A percentile compares a stretch with the other conserved stretches of the same genome.
Conservation (phyloP, 345 rosid genomes). For the Pistacia atlantica region DNA sequence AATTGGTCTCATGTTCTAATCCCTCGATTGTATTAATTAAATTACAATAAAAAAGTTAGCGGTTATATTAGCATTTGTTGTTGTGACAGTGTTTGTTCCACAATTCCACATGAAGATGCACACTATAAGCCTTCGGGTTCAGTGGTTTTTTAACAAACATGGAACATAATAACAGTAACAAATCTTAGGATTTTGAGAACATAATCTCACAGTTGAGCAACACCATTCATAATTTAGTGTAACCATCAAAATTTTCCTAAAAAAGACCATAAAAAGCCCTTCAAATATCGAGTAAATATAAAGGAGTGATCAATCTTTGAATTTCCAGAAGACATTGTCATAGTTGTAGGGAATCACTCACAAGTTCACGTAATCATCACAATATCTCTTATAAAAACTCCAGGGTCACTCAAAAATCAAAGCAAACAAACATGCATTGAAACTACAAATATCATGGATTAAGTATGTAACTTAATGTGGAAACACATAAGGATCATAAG, state of each 20-base stretch:
- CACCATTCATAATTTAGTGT: neutral
- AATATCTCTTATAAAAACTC: neutral
- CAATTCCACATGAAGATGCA: too few species aligned
- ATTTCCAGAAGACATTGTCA: neutral
- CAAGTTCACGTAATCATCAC: neutral
- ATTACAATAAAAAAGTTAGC: too few species aligned
- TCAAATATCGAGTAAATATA: neutral
- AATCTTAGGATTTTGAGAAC: neutral
- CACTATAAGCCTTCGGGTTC: too few species aligned
- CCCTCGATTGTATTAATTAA: too few species aligned
- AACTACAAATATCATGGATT: neutral
- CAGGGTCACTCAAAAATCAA: neutral
- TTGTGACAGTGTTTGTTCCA: too few species aligned
- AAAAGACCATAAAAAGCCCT: neutral
- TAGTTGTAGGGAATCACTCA: neutral
- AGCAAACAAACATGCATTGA: neutral
- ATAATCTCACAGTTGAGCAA: neutral
- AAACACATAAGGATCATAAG: neutral
- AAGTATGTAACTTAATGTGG: neutral
- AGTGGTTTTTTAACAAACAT: too few species aligned
- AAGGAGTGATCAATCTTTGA: constrained; percentile 3
- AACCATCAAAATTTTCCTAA: neutral
- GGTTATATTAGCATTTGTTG: too few species aligned
- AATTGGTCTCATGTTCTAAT: too few species aligned
- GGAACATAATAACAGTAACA: too few species aligned